Base-by-base conservation (phyloP, 78 protist genomes). In the slime mould (Dictyostelium discoideum) region DNA sequence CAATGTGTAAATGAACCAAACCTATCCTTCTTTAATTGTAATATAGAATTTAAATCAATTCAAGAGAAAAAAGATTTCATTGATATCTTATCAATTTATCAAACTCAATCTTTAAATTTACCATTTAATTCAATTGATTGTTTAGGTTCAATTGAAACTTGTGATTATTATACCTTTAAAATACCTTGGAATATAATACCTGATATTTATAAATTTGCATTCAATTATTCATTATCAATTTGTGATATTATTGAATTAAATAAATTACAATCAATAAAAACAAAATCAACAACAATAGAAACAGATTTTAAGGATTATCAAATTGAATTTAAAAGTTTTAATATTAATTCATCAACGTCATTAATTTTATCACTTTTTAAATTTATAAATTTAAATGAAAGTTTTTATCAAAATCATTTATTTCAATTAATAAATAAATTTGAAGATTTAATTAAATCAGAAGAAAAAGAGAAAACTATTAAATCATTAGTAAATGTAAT, bases 21-120 rank as follows among this genome's bases (percentile, higher is more conserved):
- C 26, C 18, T 69, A 9, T 69, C 77, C 3, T 69, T 69, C 37
- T 69, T 69, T 14, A 69, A 69, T 69, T 69, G 77, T 26, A 69
- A 69, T 24, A 69, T 69, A 26, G 77, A 69, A 18, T 69, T 69
- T 69, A 0, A 3, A 69, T 11, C 32, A 3, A 69, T 69, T 69
- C 77, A 69, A 69, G 77, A 69, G 32, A 69, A 69, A 69, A 69
- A 69, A 26, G 77, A 69, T 69, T 69, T 69, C 77, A 69, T 69
- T 24, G 77, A 69, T 26, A 69, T 69, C 7, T 11, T 69, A 69
- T 69, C 77, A 69, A 14, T 69, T 69, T 69, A 69, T 69, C 77
- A 69, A 69, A 69, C 77, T 26, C 77, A 69, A 69, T 29, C 9
- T 11, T 26, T 69, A 69, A 69, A 69, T 24, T 18, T 69, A 69